Percentiles rank a stretch among this genome's conserved stretches.
These are phyloP conservation scores for Pholiota microspora DNA, from an alignment of 768 basidiomycete species.

Conservation along the genomic window DNA sequence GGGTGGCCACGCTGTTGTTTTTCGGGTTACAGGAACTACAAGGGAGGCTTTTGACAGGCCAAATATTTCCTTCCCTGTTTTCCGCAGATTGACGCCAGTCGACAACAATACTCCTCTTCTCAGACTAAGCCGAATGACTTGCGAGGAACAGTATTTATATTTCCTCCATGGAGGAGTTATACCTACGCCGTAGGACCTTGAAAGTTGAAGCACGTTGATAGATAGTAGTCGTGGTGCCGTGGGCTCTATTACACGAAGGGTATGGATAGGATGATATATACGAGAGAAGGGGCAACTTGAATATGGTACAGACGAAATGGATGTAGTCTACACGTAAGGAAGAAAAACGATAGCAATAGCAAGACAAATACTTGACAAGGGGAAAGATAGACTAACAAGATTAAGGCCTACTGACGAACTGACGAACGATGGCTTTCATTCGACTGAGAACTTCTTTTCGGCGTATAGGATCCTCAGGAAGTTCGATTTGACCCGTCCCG, in stretches of 20 bases:
- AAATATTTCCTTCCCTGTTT: background rate
- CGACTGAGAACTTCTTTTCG: constrained; percentile 50
- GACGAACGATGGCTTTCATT: constrained; percentile 39
- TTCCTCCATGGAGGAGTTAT: too few species aligned
- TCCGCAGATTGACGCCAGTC: background rate
- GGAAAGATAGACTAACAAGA: background rate
- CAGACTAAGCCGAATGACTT: background rate
- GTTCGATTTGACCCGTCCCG: constrained; percentile 47
- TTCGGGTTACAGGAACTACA: constrained; percentile 3
- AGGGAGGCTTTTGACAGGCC: constrained; percentile 1
- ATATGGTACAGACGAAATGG: constrained; percentile 8
- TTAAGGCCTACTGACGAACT: constrained; percentile 14
- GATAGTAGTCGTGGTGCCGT: too few species aligned
- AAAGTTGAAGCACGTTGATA: too few species aligned
- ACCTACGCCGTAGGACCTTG: too few species aligned
- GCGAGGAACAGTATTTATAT: background rate
- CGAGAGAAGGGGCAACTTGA: background rate
- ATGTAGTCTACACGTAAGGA: background rate
- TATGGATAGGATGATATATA: too few species aligned
- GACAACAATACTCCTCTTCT: too few species aligned
- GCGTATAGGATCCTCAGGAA: constrained; percentile 55
- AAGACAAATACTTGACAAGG: constrained; percentile 8
- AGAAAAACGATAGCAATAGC: constrained; percentile 3
- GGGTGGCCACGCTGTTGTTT: constrained; percentile 16
- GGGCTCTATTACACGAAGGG: too few species aligned